Percentiles rank a stretch among this genome's conserved stretches.
Conservation (phyloP, 805 yeast species). For the Pachysolen tannophilus region DNA sequence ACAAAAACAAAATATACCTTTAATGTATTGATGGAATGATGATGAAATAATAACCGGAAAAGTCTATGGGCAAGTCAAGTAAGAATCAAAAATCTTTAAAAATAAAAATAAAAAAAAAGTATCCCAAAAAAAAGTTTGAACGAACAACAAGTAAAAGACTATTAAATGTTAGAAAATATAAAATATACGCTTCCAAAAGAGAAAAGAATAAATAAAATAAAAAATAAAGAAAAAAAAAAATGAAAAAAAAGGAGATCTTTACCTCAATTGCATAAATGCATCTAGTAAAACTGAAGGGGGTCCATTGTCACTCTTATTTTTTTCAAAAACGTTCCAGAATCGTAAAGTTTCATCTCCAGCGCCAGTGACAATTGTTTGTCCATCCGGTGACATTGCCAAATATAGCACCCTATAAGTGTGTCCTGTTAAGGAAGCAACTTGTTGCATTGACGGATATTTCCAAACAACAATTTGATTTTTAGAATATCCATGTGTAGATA, state of each 20-base stretch:
- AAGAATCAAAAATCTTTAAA: no score
- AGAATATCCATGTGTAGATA: slow-evolving; percentile 91
- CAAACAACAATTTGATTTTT: slow-evolving; percentile 86
- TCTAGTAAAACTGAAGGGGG: slow-evolving; percentile 60
- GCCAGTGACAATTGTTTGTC: slow-evolving; percentile 94
- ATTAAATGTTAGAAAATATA: no score
- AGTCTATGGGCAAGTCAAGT: no score
- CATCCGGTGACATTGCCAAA: slow-evolving; percentile 88
- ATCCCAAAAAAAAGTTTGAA: no score
- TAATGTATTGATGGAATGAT: no score
- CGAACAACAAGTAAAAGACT: no score
- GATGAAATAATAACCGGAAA: no score
- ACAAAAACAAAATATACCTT: no score
- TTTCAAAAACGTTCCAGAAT: slow-evolving; percentile 93
- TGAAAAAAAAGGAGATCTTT: slow-evolving; percentile 8
- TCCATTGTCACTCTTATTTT: slow-evolving; percentile 48
- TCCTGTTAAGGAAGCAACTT: slow-evolving; percentile 87
- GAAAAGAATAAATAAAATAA: no score
- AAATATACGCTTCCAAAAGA: no score
- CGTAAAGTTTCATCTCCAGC: slow-evolving; percentile 97
- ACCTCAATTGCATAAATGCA: slow-evolving; percentile 70
- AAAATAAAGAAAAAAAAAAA: background rate
- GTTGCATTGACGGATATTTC: slow-evolving; percentile 91
- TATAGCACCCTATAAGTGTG: slow-evolving; percentile 91
- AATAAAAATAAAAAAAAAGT: no score